phyloP scores from a whole-genome alignment of 768 basidiomycete species.

The Suillus subluteus region DNA sequence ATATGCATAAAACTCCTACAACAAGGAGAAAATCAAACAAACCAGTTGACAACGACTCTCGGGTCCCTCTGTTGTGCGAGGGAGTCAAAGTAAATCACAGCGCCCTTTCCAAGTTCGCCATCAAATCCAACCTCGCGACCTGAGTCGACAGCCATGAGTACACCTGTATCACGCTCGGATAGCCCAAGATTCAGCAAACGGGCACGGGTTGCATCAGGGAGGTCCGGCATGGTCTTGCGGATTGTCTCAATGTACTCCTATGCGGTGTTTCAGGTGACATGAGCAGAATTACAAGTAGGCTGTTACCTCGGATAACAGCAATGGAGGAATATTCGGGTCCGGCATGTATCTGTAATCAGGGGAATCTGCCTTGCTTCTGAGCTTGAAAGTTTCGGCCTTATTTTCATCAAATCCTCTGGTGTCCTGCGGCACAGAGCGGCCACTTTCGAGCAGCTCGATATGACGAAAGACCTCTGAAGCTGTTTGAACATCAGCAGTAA shows the following conservation, averaged over 20 bases:
- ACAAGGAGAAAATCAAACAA: conserved; percentile 22
- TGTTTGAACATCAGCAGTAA: conserved; percentile 33
- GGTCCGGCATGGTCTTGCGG: conserved; percentile 63
- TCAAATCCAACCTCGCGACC: conserved; percentile 66
- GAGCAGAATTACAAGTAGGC: conserved; percentile 14
- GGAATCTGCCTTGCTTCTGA: conserved; percentile 91
- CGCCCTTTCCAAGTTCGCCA: conserved; percentile 53
- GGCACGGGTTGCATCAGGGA: conserved; percentile 64
- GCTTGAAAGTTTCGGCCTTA: conserved; percentile 75
- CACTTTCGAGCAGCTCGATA: conserved; percentile 52
- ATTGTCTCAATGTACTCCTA: conserved; percentile 68
- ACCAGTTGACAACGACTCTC: conserved; percentile 87
- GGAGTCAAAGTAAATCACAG: conserved; percentile 82
- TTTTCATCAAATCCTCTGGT: conserved; percentile 90
- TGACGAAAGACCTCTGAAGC: conserved; percentile 86
- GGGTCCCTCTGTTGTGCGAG: conserved; percentile 60
- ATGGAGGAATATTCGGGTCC: conserved; percentile 86
- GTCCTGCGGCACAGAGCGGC: conserved; percentile 67
- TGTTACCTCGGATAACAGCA: conserved; percentile 58
- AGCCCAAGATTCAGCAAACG: conserved; percentile 63
- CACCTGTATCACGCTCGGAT: conserved; percentile 67
- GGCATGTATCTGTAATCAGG: conserved; percentile 99
- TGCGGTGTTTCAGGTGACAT: conserved; percentile 6
- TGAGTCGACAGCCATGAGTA: conserved; percentile 74
- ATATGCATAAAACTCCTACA: conserved; percentile 2